Evolutionary conservation across 2,329 filamentous ascomycete species (phyloP), one percentile per base, ranked within the genome.

Genomic region (Akanthomyces dipterigenus): DNA sequence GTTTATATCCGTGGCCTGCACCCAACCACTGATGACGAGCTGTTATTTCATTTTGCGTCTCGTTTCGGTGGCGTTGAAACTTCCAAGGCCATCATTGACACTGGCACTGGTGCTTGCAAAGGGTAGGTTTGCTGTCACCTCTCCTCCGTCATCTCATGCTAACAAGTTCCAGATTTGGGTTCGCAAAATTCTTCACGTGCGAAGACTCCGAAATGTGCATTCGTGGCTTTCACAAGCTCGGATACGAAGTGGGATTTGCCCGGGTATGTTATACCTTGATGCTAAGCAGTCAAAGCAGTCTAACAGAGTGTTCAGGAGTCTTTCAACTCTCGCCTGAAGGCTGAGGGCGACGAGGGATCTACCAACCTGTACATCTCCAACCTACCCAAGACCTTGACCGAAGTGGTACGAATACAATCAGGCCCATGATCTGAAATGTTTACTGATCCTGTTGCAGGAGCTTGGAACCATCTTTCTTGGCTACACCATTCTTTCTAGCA

Each of bases 281-380:
- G 45, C 53, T 59, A 26, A 60, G n/a, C n/a, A 49, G n/a, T 34
- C 24, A 8, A 18, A 49, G 38, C 50, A 20, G 20, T 2, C 42
- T 59, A 38, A 60, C 67, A 75, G 65, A 68, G 64, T 63, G 34
- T 12, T 14, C 62, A 96, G 89, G 95, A 98, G 80, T 98, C 93
- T 22, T 97, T 98, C 78, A 99, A 99, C 76, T 93, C 93, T 67
- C 92, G 96, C 68, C 89, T 99, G 69, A 98, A 99, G 82, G 93
- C 95, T 50, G 90, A 98, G 70, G 89, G 93, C 61, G 93, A 99
- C 70, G 90, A 89, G 57, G 71, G 76, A 46, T 98, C 96, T 51
- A 98, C 95, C 66, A 99, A 99, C 73, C 84, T 99, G 65, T 99
- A 99, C 76, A 93, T 98, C 65, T 99, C 96, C 31, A 99, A 98